A percentile compares a stretch with the other conserved stretches of the same genome.
phyloP scores from a whole-genome alignment of 2,329 filamentous ascomycete genomes.

The Botrytis paeoniae region DNA sequence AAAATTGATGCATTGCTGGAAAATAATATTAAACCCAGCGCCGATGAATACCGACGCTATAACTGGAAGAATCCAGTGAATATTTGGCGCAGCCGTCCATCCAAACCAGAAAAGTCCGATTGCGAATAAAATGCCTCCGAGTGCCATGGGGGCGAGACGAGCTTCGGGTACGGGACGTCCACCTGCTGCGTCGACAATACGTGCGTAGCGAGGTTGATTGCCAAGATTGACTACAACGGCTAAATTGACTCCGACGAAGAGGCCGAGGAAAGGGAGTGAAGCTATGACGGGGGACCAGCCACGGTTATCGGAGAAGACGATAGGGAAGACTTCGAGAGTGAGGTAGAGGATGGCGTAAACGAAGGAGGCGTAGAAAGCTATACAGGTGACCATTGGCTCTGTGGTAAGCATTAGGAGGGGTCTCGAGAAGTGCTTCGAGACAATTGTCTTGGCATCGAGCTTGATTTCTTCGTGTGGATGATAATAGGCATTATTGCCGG shows the following conservation, averaged over 20 bases:
- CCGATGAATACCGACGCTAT: constrained; percentile 30
- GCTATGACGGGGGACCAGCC: constrained; percentile 57
- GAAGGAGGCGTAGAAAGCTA: constrained; percentile 67
- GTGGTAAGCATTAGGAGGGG: constrained; percentile 50
- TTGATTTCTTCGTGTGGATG: constrained; percentile 34
- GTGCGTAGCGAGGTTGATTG: constrained; percentile 33
- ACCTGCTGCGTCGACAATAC: constrained; percentile 35
- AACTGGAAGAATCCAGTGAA: constrained; percentile 27
- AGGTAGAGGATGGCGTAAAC: constrained; percentile 70
- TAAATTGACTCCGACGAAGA: constrained; percentile 44
- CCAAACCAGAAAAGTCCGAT: constrained; percentile 36
- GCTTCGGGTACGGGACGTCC: constrained; percentile 45
- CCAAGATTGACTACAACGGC: constrained; percentile 49
- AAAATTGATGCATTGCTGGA: constrained; percentile 37
- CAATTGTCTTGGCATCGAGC: constrained; percentile 30
- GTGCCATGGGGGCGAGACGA: constrained; percentile 49
- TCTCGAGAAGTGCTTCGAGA: constrained; percentile 35
- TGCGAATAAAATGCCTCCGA: constrained; percentile 36
- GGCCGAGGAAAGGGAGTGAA: constrained; percentile 58
- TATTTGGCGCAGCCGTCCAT: constrained; percentile 29
- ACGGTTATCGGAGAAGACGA: constrained; percentile 63
- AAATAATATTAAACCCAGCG: constrained; percentile 36
- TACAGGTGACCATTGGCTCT: constrained; percentile 61
- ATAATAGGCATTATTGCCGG: constrained; percentile 29
- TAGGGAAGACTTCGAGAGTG: constrained; percentile 53